Evolutionary conservation across 106 monocot genomes (phyloP).

Genomic region (Apostasia ramifera): DNA sequence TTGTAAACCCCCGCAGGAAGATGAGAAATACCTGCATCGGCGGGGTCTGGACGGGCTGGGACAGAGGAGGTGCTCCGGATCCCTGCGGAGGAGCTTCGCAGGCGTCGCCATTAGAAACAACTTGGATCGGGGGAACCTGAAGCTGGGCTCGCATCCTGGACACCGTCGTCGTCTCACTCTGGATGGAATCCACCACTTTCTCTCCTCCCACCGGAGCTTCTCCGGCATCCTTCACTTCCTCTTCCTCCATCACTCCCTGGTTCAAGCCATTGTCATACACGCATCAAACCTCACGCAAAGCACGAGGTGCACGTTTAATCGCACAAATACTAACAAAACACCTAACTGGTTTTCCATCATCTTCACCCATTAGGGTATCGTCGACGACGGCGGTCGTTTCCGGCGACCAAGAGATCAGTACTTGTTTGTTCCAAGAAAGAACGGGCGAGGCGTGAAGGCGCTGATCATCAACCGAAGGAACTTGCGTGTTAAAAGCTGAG

Average conservation of each 20-base stretch:
- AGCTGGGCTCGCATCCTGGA: slow-evolving; percentile 30
- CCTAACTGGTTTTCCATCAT: neutral
- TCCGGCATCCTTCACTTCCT: slow-evolving; percentile 4
- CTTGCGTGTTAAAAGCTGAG: neutral
- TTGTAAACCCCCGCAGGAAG: too few relatives aligned
- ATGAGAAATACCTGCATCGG: neutral
- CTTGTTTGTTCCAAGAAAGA: neutral
- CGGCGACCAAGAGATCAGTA: neutral
- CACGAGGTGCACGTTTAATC: neutral
- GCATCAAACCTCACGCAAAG: neutral
- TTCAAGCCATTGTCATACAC: neutral
- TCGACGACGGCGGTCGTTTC: neutral
- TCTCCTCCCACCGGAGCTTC: slow-evolving; percentile 2
- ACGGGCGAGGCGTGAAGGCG: slow-evolving; percentile 3
- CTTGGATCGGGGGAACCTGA: slow-evolving; percentile 30
- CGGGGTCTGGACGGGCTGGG: slow-evolving; percentile 7
- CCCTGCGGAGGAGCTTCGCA: slow-evolving; percentile 2
- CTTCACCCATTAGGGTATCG: neutral
- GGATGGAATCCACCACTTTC: slow-evolving; percentile 4
- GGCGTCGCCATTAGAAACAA: slow-evolving; percentile 13
- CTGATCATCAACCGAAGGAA: neutral
- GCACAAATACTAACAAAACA: neutral
- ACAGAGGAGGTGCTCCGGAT: slow-evolving; percentile 3
- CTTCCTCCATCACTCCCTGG: neutral
- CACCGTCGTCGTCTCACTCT: slow-evolving; percentile 6